Base-by-base conservation (phyloP, 1,139 yeast genomes). In the Protomyces inundatus region DNA sequence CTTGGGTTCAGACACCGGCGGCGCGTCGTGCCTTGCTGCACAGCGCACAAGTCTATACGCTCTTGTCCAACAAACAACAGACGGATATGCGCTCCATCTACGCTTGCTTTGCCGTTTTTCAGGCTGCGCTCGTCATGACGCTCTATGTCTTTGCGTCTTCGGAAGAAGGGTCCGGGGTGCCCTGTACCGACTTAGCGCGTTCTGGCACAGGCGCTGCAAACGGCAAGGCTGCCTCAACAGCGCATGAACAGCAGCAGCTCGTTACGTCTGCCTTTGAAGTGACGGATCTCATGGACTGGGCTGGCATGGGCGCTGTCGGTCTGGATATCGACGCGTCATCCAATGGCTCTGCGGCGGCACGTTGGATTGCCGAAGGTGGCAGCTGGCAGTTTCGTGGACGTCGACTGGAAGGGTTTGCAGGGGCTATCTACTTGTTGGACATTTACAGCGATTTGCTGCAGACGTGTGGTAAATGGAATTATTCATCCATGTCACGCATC, bases 21-120 rank as follows among this genome's bases (percentile, higher is more conserved):
- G 62, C 62, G 9, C 62, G 62, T 9, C 62, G 62, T 10, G 62
- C 62, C 12, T 14, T 58, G 7, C 23, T 58, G 14, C 62, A 58
- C 45, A 36, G 56, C n/a, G 62, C 55, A 55, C 54, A 36, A 16
- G 54, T 58, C 37, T 58, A 58, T 39, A 32, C 51, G 30, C 35
- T 58, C 6, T 14, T 58, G 55, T 23, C 62, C 4, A 39, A 52
- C 33, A 36, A 55, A n/a, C 42, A 48, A 23, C 46, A 52, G 45
- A 58, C 45, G 42, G 62, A 58, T 33, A 58, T 52, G 62, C 53
- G 56, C 23, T 51, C 56, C 7, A 39, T 58, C 37, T 58, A 58
- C 34, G 62, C 56, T 5, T 46, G 56, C 35, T 58, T 58, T 52
- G 62, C 53, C 37, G 54, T 50, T 2, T 58, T 58, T 39, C 52